Evolutionary conservation across 1,284 basidiomycete genomes (phyloP).

Genomic region (Naganishia sp.): DNA sequence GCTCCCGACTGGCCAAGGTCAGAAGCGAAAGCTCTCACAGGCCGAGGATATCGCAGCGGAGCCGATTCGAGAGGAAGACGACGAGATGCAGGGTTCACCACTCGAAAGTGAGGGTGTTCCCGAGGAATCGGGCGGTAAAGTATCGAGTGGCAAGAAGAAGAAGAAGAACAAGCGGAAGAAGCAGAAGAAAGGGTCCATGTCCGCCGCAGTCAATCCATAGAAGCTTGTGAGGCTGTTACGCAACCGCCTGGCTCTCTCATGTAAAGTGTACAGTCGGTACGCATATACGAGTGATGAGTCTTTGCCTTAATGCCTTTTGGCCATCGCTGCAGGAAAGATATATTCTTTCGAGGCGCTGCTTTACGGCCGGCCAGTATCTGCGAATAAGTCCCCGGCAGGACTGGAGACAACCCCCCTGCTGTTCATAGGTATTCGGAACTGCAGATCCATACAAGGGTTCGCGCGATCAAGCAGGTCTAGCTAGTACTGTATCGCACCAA

Average conservation of each 20-base stretch:
- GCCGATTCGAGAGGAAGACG: not conserved
- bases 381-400: no score
- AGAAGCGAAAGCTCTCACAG: constrained; percentile 17
- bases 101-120: not conserved
- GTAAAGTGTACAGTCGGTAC: no score
- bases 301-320: no score
- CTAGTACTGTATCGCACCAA: not conserved
- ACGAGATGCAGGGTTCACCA: not conserved
- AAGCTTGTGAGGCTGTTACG: not conserved
- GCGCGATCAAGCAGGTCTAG: no score
- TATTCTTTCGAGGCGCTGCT: no score
- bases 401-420: no score
- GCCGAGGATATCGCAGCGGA: not conserved
- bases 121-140: not conserved
- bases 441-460: no score
- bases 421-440: no score
- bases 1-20: not conserved
- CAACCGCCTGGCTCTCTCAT: no score
- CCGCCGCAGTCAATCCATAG: not conserved
- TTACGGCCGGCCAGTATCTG: no score
- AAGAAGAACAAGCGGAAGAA: constrained; percentile 33
- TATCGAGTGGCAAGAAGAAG: constrained; percentile 4
- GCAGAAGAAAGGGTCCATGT: constrained; percentile 27
- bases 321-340: no score
- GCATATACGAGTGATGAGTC: no score